Evolutionary conservation across 2,329 filamentous ascomycete genomes (phyloP).

Genomic region (Talaromyces funiculosus): DNA sequence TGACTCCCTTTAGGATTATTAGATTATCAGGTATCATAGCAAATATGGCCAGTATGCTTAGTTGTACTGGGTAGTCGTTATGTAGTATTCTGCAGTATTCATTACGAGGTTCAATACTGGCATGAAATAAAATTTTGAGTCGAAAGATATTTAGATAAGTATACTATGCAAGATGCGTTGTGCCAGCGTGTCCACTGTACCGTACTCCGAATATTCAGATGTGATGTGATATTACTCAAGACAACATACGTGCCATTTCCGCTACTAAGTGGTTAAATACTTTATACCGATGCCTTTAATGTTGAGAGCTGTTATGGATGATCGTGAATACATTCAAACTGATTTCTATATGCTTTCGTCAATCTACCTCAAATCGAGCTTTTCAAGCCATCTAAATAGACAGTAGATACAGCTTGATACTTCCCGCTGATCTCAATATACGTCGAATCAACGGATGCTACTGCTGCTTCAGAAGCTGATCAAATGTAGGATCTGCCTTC

Average conservation of each 20-base stretch:
- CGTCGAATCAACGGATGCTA: neutral
- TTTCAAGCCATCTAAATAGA: neutral
- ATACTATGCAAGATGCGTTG: too few species aligned
- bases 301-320: neutral
- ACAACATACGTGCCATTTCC: neutral
- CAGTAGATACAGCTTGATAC: neutral
- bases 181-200: too few species aligned
- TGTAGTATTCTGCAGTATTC: too few species aligned
- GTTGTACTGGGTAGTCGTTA: too few species aligned
- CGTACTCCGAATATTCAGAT: too few species aligned
- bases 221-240: too few species aligned
- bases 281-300: neutral
- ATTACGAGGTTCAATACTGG: too few species aligned
- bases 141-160: too few species aligned
- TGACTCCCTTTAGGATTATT: too few species aligned
- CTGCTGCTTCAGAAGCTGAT: neutral
- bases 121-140: too few species aligned
- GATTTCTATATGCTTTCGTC: neutral
- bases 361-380: neutral
- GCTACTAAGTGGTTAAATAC: neutral
- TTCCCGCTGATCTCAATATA: neutral
- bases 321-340: neutral
- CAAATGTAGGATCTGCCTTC: neutral
- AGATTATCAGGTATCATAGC: too few species aligned
- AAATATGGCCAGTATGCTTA: too few species aligned